phyloP scores from a whole-genome alignment of 164 flowering plant genomes.

The Piper longum region DNA sequence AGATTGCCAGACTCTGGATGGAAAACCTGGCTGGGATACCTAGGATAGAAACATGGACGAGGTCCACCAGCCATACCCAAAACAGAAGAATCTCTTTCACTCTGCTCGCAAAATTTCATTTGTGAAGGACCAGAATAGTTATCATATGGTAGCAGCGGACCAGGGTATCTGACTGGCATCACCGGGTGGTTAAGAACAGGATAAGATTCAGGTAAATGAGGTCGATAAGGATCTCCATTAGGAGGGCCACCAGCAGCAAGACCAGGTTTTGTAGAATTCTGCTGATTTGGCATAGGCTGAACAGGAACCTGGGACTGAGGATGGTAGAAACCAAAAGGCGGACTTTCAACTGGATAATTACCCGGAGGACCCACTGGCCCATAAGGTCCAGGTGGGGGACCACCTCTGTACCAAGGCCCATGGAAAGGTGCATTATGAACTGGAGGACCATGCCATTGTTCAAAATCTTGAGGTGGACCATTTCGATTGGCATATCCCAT shows the following conservation, averaged over 20 bases:
- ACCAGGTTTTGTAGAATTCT: conserved; percentile 43
- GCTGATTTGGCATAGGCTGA: conserved; percentile 41
- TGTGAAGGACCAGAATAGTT: conserved; percentile 69
- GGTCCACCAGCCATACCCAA: conserved; percentile 34
- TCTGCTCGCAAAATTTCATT: conserved; percentile 45
- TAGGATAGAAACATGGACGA: conserved; percentile 47
- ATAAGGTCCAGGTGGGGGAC: conserved; percentile 65
- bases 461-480: conserved; percentile 53
- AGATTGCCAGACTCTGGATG: conserved; percentile 34
- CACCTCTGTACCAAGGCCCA: conserved; percentile 74
- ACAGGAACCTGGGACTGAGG: conserved; percentile 41
- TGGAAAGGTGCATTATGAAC: conserved; percentile 51
- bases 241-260: conserved; percentile 47
- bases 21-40: conserved; percentile 31
- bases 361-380: conserved; percentile 54
- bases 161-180: conserved; percentile 68
- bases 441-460: conserved; percentile 64
- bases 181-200: conserved; percentile 36
- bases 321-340: conserved; percentile 49
- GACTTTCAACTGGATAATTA: conserved; percentile 64
- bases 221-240: conserved; percentile 57
- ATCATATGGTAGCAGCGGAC: conserved; percentile 59
- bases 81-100: conserved; percentile 45
- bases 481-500: conserved; percentile 30
- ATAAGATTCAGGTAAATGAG: conserved; percentile 57